A percentile compares a stretch with the other conserved stretches of the same genome.
Conservation (phyloP, 2,329 filamentous ascomycete genomes). For the Nakataea oryzae region DNA sequence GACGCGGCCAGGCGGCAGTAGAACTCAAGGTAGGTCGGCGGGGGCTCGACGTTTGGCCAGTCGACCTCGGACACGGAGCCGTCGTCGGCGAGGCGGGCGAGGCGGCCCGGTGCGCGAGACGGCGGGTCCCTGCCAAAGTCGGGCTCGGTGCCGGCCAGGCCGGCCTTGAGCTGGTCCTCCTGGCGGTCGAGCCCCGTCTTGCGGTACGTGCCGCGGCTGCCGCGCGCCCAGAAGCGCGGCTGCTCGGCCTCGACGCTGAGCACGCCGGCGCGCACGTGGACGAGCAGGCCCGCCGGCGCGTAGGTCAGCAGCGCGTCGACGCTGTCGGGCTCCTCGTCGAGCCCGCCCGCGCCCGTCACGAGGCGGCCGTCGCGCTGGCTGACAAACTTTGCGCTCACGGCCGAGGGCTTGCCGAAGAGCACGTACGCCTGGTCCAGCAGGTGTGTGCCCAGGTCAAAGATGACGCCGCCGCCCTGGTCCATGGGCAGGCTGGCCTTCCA, state of each 20-base stretch:
- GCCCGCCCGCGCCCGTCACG: conserved; percentile 13
- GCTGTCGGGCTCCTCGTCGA: conserved; percentile 43
- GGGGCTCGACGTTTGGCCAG: conserved; percentile 49
- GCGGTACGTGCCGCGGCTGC: conserved; percentile 63
- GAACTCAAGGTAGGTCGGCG: conserved; percentile 58
- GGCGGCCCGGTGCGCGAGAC: conserved; percentile 42
- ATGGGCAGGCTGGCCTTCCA: conserved; percentile 57
- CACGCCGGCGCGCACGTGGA: conserved; percentile 58
- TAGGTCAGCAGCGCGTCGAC: conserved; percentile 60
- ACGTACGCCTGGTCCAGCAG: conserved; percentile 63
- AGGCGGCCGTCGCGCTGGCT: conserved; percentile 45
- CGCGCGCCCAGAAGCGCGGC: conserved; percentile 67
- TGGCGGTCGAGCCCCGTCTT: conserved; percentile 64
- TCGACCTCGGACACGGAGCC: conserved; percentile 37
- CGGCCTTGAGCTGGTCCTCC: conserved; percentile 61
- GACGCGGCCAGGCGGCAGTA: conserved; percentile 46
- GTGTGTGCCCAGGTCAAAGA: conserved; percentile 67
- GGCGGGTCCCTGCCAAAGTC: conserved; percentile 54
- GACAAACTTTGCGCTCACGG: conserved; percentile 58
- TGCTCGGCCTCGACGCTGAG: conserved; percentile 60
- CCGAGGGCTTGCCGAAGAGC: conserved; percentile 38
- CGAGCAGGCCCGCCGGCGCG: conserved; percentile 45
- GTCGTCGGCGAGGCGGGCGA: conserved; percentile 44
- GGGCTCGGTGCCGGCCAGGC: conserved; percentile 48
- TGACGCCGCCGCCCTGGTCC: conserved; percentile 50